Conservation (phyloP, 768 basidiomycete species). For the Boletus insuetus region DNA sequence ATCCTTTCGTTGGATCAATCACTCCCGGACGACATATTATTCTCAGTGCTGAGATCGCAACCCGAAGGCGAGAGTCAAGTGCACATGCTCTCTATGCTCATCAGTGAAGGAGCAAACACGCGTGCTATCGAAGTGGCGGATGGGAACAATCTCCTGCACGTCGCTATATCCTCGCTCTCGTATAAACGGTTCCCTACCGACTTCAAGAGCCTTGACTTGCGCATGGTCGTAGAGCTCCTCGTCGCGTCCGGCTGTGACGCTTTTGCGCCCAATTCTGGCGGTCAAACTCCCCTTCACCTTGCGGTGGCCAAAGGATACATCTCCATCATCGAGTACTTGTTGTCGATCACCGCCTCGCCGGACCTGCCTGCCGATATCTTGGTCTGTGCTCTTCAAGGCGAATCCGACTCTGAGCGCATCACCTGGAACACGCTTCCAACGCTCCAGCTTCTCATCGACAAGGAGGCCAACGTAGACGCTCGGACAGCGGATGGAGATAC, state of each 20-base stretch:
- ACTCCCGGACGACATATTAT: slow-evolving; percentile 3
- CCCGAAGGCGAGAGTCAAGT: neutral
- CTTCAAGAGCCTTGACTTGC: no score
- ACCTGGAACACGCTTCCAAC: no score
- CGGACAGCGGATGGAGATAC: neutral
- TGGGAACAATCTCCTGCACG: slow-evolving; percentile 1
- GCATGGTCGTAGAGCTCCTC: neutral
- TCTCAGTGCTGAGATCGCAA: neutral
- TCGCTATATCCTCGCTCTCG: neutral
- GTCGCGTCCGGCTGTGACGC: slow-evolving; percentile 2
- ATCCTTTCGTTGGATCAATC: neutral
- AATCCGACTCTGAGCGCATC: no score
- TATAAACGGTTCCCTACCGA: no score
- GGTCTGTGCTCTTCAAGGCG: neutral
- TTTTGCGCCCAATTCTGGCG: neutral
- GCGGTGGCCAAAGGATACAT: neutral
- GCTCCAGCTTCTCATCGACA: neutral
- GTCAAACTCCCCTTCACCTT: neutral
- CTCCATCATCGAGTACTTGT: neutral
- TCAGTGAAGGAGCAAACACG: neutral
- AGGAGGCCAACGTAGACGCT: neutral
- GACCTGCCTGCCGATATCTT: neutral
- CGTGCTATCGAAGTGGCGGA: neutral
- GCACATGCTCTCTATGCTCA: neutral
- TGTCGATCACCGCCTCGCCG: neutral